Conservation (phyloP, 1,139 yeast species). For the Diutina neorugosa region DNA sequence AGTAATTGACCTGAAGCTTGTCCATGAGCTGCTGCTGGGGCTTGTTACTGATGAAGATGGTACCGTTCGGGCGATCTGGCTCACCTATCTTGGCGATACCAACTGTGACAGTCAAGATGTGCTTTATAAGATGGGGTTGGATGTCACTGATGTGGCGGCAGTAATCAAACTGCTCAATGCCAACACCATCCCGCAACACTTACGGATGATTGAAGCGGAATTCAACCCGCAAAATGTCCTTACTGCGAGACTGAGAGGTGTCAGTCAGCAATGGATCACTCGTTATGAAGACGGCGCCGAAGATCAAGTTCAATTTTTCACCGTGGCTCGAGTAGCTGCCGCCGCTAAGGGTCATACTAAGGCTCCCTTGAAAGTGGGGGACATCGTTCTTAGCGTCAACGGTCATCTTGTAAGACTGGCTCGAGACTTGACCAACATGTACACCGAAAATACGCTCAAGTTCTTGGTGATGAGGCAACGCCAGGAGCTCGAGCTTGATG, state of each 20-base stretch:
- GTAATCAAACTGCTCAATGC: constrained; percentile 45
- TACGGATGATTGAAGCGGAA: constrained; percentile 68
- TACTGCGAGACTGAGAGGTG: constrained; percentile 77
- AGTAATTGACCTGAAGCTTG: constrained; percentile 59
- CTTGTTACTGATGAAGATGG: constrained; percentile 31
- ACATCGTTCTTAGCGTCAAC: constrained; percentile 61
- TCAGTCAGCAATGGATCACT: constrained; percentile 71
- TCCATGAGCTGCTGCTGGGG: constrained; percentile 73
- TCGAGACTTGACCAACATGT: constrained; percentile 52
- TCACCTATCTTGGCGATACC: constrained; percentile 64
- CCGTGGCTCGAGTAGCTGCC: constrained; percentile 59
- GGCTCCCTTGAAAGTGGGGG: constrained; percentile 36
- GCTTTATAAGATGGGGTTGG: constrained; percentile 72
- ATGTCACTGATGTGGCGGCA: constrained; percentile 48
- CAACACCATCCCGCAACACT: constrained; percentile 40
- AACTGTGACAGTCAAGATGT: constrained; percentile 28
- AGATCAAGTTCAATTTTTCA: constrained; percentile 61
- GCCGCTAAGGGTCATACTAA: constrained; percentile 21
- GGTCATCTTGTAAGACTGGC: constrained; percentile 51
- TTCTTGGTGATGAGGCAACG: constrained; percentile 41
- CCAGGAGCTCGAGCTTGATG: constrained; percentile 42
- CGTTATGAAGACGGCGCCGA: constrained; percentile 46
- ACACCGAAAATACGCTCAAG: constrained; percentile 29
- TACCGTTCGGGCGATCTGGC: constrained; percentile 61
- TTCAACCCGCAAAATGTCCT: constrained; percentile 56